Percentiles rank a stretch among this genome's conserved stretches.
These are phyloP conservation scores for Aspergillus sp. DNA, from an alignment of 2,329 filamentous ascomycete species.

Conservation along the genomic window DNA sequence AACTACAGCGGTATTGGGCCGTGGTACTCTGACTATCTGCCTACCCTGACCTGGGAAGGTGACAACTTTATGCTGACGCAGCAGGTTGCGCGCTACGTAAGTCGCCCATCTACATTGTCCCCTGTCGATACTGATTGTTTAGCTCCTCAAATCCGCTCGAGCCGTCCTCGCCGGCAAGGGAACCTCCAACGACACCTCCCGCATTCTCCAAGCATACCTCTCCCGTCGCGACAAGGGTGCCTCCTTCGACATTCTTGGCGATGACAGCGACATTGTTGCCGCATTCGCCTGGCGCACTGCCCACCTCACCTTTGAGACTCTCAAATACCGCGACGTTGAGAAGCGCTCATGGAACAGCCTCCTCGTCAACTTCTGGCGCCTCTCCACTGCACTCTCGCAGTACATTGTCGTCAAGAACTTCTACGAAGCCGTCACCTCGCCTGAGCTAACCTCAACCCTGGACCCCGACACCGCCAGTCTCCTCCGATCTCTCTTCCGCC, in stretches of 20 bases:
- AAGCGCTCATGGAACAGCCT: slow-evolving; percentile 79
- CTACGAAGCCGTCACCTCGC: slow-evolving; percentile 68
- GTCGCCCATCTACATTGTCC: slow-evolving; percentile 24
- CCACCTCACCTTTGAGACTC: slow-evolving; percentile 74
- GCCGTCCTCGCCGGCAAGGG: slow-evolving; percentile 68
- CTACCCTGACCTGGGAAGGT: slow-evolving; percentile 73
- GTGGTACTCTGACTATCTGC: slow-evolving; percentile 77
- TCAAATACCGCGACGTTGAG: slow-evolving; percentile 74
- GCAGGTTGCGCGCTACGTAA: slow-evolving; percentile 73
- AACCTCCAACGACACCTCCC: slow-evolving; percentile 69
- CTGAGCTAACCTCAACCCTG: slow-evolving; percentile 57
- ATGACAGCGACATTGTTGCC: slow-evolving; percentile 70
- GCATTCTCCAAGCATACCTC: slow-evolving; percentile 68
- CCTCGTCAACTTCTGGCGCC: slow-evolving; percentile 76
- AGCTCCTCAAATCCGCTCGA: slow-evolving; percentile 74
- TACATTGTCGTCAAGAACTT: slow-evolving; percentile 81
- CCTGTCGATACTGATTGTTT: slow-evolving; percentile 2
- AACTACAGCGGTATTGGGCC: slow-evolving; percentile 76
- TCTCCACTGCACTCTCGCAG: slow-evolving; percentile 75
- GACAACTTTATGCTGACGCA: slow-evolving; percentile 85
- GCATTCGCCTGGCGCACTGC: slow-evolving; percentile 78
- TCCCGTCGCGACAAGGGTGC: slow-evolving; percentile 70
- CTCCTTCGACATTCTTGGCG: slow-evolving; percentile 74
- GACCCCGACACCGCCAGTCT: slow-evolving; percentile 62
- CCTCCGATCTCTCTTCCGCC: slow-evolving; percentile 69